Conservation (phyloP, 2,329 filamentous ascomycete species). For the Aspergillus sp. region DNA sequence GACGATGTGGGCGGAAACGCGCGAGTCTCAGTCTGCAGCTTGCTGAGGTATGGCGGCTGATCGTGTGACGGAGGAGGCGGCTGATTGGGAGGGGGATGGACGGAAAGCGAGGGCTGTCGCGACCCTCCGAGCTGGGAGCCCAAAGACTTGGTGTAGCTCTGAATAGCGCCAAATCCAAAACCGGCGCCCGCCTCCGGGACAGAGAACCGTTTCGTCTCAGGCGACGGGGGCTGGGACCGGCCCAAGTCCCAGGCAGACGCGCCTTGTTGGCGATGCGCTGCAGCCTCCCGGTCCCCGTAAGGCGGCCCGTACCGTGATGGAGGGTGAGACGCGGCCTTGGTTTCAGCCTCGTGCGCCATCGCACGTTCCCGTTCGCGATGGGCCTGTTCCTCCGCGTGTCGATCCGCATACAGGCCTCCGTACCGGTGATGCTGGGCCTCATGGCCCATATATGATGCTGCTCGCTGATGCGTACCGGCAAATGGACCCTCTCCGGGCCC, state of each 20-base stretch:
- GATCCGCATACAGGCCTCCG: slow-evolving; percentile 37
- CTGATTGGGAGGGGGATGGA: slow-evolving; percentile 38
- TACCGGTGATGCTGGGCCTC: slow-evolving; percentile 38
- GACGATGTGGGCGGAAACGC: slow-evolving; percentile 38
- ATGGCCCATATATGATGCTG: slow-evolving; percentile 32
- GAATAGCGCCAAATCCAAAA: slow-evolving; percentile 44
- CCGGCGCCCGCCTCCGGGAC: slow-evolving; percentile 32
- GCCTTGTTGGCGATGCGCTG: slow-evolving; percentile 28
- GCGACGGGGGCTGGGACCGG: slow-evolving; percentile 41
- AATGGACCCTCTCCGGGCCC: slow-evolving; percentile 24
- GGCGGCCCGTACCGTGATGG: slow-evolving; percentile 34
- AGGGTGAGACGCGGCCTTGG: slow-evolving; percentile 26
- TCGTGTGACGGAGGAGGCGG: slow-evolving; percentile 37
- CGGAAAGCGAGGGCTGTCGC: slow-evolving; percentile 34
- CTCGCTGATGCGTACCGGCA: slow-evolving; percentile 26
- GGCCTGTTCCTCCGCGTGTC: slow-evolving; percentile 37
- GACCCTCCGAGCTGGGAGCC: slow-evolving; percentile 41
- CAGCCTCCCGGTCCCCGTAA: slow-evolving; percentile 37
- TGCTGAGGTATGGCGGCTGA: slow-evolving; percentile 35
- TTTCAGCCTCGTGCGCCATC: slow-evolving; percentile 32
- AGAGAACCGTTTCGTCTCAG: slow-evolving; percentile 39
- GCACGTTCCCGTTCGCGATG: slow-evolving; percentile 38
- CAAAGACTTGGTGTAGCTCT: slow-evolving; percentile 45
- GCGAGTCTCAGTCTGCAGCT: slow-evolving; percentile 35
- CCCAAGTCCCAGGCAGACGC: slow-evolving; percentile 38